phyloP scores from a whole-genome alignment of 2,329 filamentous ascomycete genomes.

The Penicillium sp. region DNA sequence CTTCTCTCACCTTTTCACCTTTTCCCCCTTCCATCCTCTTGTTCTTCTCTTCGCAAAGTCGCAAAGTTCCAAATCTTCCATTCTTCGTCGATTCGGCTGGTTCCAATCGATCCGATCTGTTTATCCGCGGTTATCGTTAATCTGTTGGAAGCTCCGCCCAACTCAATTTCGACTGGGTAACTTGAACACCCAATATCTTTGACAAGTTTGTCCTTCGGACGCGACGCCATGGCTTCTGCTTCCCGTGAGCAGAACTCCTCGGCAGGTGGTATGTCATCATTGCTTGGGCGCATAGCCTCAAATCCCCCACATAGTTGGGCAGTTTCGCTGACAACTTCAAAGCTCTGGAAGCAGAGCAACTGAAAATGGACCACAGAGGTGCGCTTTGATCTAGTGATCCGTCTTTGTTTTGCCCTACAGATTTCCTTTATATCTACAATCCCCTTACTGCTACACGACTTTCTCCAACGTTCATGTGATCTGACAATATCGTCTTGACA shows the following conservation, averaged over 20 bases:
- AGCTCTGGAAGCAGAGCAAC: constrained; percentile 5
- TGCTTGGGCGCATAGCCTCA: not conserved
- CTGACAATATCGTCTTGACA: constrained; percentile 15
- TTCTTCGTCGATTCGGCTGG: constrained; percentile 8
- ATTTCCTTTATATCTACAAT: not conserved
- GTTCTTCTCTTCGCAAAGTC: constrained; percentile 3
- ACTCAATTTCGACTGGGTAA: constrained; percentile 3
- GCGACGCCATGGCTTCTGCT: constrained; percentile 16
- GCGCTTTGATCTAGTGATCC: not conserved
- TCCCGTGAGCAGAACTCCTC: constrained; percentile 16
- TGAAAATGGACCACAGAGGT: constrained; percentile 4
- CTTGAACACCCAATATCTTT: constrained; percentile 3
- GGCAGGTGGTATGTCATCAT: constrained; percentile 11
- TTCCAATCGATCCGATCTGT: constrained; percentile 7
- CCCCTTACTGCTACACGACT: not conserved
- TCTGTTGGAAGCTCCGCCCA: not conserved
- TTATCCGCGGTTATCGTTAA: not conserved
- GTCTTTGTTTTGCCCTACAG: not conserved
- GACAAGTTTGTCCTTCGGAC: constrained; percentile 5
- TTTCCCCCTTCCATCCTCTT: constrained; percentile 4
- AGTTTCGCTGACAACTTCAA: constrained; percentile 4
- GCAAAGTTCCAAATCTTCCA: not conserved
- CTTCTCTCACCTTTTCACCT: not conserved
- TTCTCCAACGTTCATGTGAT: constrained; percentile 1
- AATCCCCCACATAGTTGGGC: not conserved